Evolutionary conservation across 2,329 filamentous ascomycete species (phyloP).

Genomic region (Coleophoma cylindrospora): DNA sequence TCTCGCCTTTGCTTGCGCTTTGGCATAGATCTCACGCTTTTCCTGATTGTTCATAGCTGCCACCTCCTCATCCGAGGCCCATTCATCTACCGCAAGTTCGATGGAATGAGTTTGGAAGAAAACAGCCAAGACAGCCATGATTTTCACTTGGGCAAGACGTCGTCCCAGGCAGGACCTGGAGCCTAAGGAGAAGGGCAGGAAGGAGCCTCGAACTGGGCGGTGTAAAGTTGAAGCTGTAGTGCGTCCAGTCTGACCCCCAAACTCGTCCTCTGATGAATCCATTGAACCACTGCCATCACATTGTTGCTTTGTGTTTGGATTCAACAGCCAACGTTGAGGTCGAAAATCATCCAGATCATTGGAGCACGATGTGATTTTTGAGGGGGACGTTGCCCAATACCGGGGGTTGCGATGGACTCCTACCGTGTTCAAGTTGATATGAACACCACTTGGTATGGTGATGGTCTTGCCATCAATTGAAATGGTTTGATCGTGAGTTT

Average conservation of each 20-base stretch:
- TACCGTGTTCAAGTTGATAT: conserved; percentile 51
- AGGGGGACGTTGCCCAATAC: conserved; percentile 54
- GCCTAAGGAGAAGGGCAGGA: conserved; percentile 54
- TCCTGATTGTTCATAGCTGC: conserved; percentile 39
- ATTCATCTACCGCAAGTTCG: conserved; percentile 54
- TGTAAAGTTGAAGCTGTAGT: conserved; percentile 52
- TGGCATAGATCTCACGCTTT: conserved; percentile 51
- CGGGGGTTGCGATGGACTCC: conserved; percentile 63
- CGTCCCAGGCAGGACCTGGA: conserved; percentile 52
- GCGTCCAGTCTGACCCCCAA: conserved; percentile 53
- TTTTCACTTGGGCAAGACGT: conserved; percentile 54
- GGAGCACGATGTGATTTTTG: conserved; percentile 31
- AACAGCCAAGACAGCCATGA: conserved; percentile 49
- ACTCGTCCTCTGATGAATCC: conserved; percentile 35
- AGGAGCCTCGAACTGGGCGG: conserved; percentile 37
- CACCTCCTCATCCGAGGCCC: conserved; percentile 44
- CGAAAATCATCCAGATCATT: conserved; percentile 64
- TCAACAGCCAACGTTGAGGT: conserved; percentile 67
- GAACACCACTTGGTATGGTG: conserved; percentile 49
- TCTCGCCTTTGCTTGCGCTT: conserved; percentile 51
- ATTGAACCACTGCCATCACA: conserved; percentile 6
- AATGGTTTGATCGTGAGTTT: conserved; percentile 48
- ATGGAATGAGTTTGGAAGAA: conserved; percentile 49
- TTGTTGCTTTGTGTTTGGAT: conserved; percentile 16
- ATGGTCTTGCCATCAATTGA: conserved; percentile 52